Percentiles rank a stretch among this genome's conserved stretches.
These are phyloP conservation scores for Elaeis oleifera DNA, from an alignment of 202 grass and related monocot species.

Conservation along the genomic window DNA sequence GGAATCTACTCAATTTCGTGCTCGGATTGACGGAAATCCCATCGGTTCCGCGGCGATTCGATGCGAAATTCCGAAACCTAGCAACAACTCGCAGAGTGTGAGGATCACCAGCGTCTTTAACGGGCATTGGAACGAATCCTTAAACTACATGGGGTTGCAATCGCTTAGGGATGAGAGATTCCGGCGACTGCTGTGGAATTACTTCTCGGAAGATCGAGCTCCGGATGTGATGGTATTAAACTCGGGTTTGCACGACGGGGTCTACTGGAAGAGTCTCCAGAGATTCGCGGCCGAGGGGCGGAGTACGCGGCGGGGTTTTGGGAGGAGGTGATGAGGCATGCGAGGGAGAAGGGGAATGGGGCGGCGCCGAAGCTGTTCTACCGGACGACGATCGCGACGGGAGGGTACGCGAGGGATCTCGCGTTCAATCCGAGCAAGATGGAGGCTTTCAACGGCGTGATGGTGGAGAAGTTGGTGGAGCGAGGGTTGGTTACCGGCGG, in stretches of 20 bases:
- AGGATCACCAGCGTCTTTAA: slow-evolving; percentile 92
- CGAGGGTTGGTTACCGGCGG: slow-evolving; percentile 59
- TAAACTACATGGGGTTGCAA: slow-evolving; percentile 80
- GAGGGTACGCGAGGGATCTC: slow-evolving; percentile 80
- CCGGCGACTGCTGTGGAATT: slow-evolving; percentile 35
- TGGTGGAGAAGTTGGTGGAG: slow-evolving; percentile 62
- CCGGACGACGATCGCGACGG: slow-evolving; percentile 69
- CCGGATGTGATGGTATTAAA: slow-evolving; percentile 68
- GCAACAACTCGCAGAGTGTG: slow-evolving; percentile 33
- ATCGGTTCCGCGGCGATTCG: slow-evolving; percentile 55
- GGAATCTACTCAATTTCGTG: slow-evolving; percentile 73
- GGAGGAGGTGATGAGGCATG: slow-evolving; percentile 40
- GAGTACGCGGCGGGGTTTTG: slow-evolving; percentile 67
- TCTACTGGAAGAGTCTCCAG: slow-evolving; percentile 69
- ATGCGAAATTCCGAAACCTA: slow-evolving; percentile 49
- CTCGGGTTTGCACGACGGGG: slow-evolving; percentile 89
- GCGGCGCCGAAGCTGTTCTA: slow-evolving; percentile 60
- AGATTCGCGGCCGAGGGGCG: slow-evolving; percentile 28
- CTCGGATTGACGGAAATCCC: slow-evolving; percentile 51
- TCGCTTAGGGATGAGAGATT: slow-evolving; percentile 60
- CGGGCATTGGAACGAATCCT: slow-evolving; percentile 87
- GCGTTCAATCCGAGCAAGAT: slow-evolving; percentile 96
- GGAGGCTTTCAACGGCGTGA: slow-evolving; percentile 73
- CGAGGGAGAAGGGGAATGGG: slow-evolving; percentile 18
- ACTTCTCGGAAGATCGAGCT: slow-evolving; percentile 45